Base-by-base conservation (phyloP, 208 protist genomes). In the Porcisia deanei region DNA sequence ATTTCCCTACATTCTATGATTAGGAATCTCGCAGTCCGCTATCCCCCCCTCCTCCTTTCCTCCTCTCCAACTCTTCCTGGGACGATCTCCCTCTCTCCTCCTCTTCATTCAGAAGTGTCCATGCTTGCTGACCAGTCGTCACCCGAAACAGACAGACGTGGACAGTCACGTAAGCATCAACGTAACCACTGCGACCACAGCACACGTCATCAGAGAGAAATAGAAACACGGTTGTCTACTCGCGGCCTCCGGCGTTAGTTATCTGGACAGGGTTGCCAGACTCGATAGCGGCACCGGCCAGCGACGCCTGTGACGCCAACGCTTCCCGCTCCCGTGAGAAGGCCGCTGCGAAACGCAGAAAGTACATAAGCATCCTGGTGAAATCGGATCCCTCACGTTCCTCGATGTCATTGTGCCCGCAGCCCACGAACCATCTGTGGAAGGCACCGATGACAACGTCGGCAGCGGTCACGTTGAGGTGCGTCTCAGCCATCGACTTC, bases 321-420 rank as follows among this genome's bases (percentile, higher is more conserved):
- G n/a, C 7, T 12, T 41, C 71, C 9, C 73, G 79, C 79, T 78
- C 68, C 25, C 30, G 6, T 49, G 63, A 69, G 43, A 82, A 72
- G 49, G 76, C 73, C 37, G 61, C 55, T 10, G 58, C 34, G 71
- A 83, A 84, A 2, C 37, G 58, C 47, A 88, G 14, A 71, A 91
- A 93, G 37, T 73, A 71, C 49, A 49, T 65, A 1, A 93, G n/a
- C 20, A 77, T 60, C 16, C 65, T 10, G 14, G 74, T 41, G 57
- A 86, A 89, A n/a, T 49, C 30, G 34, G 75, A n/a, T n/a, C 54
- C 41, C 43, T 75, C 55, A 8, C 53, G 68, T 8, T 14, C 63
- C 58, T 90, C 84, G 25, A 95, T 88, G 80, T 95, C 73, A 81
- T 95, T 95, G 80, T 95, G 91, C 34, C 79, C 80, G 67, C 88